Evolutionary conservation across 805 yeast species (phyloP).

Genomic region (Jamesozyma jinghongensis): DNA sequence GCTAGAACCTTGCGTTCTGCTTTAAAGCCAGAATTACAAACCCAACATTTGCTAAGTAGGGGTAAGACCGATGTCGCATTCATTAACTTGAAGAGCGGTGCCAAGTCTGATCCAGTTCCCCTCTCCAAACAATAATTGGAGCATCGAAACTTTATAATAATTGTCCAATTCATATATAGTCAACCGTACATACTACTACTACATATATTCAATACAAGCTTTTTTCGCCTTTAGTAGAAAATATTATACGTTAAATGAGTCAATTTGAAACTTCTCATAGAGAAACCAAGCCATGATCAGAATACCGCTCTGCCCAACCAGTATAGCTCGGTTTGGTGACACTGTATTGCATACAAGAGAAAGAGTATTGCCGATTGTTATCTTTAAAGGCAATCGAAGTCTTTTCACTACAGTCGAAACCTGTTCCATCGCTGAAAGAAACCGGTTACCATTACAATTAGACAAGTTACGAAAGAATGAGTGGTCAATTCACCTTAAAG

Average conservation of each 20-base stretch:
- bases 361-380: no score
- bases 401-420: no score
- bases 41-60: constrained; percentile 58
- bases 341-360: no score
- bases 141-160: constrained; percentile 11
- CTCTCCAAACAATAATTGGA: constrained; percentile 7
- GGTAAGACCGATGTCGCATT: constrained; percentile 65
- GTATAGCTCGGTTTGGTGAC: no score
- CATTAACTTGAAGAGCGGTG: constrained; percentile 65
- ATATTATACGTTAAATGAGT: not conserved
- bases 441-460: no score
- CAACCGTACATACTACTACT: not conserved
- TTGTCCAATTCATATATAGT: not conserved
- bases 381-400: no score
- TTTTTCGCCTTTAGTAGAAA: not conserved
- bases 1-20: constrained; percentile 83
- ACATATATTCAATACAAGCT: not conserved
- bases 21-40: constrained; percentile 77
- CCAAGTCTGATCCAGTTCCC: constrained; percentile 30
- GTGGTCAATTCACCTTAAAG: no score
- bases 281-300: no score
- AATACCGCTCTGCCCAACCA: no score
- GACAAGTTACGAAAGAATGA: no score
- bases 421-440: no score
- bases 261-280: no score